These are phyloP conservation scores for Picea mariana DNA, from an alignment of 83 land plant species.

Conservation along the genomic window DNA sequence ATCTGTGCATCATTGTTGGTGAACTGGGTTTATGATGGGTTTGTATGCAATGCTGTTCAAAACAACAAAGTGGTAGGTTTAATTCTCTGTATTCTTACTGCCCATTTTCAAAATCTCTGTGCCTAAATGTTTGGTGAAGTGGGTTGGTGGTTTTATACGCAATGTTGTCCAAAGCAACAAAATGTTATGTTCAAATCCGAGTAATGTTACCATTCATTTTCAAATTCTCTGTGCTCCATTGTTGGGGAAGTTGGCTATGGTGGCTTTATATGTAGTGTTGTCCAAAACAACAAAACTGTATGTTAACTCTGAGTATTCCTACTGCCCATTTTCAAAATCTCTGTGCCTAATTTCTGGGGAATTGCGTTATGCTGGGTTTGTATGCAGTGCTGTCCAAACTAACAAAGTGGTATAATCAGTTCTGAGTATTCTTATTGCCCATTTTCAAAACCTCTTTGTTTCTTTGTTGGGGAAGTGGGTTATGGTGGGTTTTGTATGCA, in stretches of 20 bases:
- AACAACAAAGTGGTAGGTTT: slow-evolving; percentile 5
- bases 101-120: neutral
- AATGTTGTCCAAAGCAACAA: neutral
- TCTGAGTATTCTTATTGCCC: too few relatives aligned
- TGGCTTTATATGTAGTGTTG: neutral
- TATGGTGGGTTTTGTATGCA: neutral
- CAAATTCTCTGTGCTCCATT: neutral
- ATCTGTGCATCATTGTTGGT: neutral
- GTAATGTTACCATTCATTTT: neutral
- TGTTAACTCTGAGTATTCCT: neutral
- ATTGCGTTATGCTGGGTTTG: too few relatives aligned
- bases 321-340: too few relatives aligned
- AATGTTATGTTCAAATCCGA: too few relatives aligned
- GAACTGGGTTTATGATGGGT: too few relatives aligned
- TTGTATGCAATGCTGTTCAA: neutral
- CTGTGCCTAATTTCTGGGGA: too few relatives aligned
- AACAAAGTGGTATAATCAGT: too few relatives aligned
- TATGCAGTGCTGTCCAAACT: too few relatives aligned
- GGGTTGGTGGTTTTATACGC: neutral
- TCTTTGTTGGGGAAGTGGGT: neutral
- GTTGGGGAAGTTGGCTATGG: neutral
- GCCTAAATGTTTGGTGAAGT: neutral
- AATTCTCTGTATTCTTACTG: neutral
- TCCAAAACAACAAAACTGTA: neutral
- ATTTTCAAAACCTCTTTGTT: neutral